Base-by-base conservation (phyloP, 2,329 filamentous ascomycete species). In the Penicillium oxalicum region DNA sequence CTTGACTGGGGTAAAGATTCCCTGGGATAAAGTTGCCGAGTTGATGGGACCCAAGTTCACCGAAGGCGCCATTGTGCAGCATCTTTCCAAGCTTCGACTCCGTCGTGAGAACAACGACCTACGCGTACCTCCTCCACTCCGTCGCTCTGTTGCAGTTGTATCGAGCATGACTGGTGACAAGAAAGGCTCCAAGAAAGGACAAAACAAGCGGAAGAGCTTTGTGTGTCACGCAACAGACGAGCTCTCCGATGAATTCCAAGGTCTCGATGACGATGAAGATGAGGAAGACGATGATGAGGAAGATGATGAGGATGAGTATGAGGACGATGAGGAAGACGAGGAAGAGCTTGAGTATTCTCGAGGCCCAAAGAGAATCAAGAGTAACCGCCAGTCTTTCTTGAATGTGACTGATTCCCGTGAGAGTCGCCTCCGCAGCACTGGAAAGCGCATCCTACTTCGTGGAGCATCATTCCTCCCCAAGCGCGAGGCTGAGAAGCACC, bases 61-160 rank as follows among this genome's bases (percentile, higher is more conserved):
- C 0, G 70, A 70, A 41, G 72, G 73, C 2, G 70, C 73, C 1
- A 74, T 76, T 24, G 59, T 70, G 1, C 74, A 77, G 52, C 74
- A 76, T 45, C 59, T 76, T 11, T 63, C 71, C 0, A 76, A 77
- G 49, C 53, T 76, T 2, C 71, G 74, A 7, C 42, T 35, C 13
- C 64, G 66, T 28, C 64, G 73, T 50, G 50, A 62, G 7, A 50
- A 56, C 2, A 57, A 60, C 4, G 62, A 62, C 0, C 64, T 69
- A 27, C 53, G 52, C 1, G 68, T 73, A 2, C 73, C 73, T 4
- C 71, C 72, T 7, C 60, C 67, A 18, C 57, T 73, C 5, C 67
- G 65, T 45, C 68, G 72, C 33, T 51, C 55, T 33, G 36, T 34
- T 44, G 24, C 41, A 13, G 11, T 39, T 2, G 33, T 39, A 12